Evolutionary conservation across 805 yeast species (phyloP).

Genomic region (Soucietia sequanensis): DNA sequence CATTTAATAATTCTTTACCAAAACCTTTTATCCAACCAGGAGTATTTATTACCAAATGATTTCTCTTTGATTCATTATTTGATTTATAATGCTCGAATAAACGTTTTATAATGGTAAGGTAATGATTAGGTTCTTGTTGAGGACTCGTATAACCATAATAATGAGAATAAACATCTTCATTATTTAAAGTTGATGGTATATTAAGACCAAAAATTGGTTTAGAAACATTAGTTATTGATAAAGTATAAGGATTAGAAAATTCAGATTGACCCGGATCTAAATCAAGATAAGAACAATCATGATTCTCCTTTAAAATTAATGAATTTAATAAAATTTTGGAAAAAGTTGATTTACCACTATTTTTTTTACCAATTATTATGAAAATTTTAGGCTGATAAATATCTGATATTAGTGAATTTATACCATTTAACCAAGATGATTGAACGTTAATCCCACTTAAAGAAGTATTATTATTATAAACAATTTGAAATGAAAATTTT

Average conservation of each 20-base stretch:
- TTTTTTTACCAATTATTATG: conserved; percentile 63
- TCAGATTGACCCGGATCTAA: conserved; percentile 91
- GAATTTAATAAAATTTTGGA: conserved; percentile 53
- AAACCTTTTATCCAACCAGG: conserved; percentile 94
- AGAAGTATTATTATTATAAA: conserved; percentile 6
- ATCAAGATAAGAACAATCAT: conserved; percentile 55
- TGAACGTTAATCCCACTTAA: too few relatives aligned
- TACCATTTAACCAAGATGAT: conserved; percentile 4
- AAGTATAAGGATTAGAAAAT: conserved; percentile 66
- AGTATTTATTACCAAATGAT: conserved; percentile 62
- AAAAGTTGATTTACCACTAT: conserved; percentile 80
- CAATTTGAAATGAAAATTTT: conserved; percentile 39
- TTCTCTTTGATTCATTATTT: conserved; percentile 18
- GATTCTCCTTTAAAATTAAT: conserved; percentile 27
- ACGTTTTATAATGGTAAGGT: conserved; percentile 41
- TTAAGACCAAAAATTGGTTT: conserved; percentile 30
- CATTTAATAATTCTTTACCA: conserved; percentile 65
- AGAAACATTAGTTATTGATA: conserved; percentile 48
- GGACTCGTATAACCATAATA: conserved; percentile 71
- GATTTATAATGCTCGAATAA: conserved; percentile 34
- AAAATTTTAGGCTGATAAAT: too few relatives aligned
- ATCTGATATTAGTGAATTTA: conserved; percentile 2
- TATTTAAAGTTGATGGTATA: conserved; percentile 15
- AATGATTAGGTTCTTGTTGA: conserved; percentile 59
- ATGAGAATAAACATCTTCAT: conserved; percentile 16